phyloP scores from a whole-genome alignment of 805 yeast genomes.

The Cyberlindnera maritima region DNA sequence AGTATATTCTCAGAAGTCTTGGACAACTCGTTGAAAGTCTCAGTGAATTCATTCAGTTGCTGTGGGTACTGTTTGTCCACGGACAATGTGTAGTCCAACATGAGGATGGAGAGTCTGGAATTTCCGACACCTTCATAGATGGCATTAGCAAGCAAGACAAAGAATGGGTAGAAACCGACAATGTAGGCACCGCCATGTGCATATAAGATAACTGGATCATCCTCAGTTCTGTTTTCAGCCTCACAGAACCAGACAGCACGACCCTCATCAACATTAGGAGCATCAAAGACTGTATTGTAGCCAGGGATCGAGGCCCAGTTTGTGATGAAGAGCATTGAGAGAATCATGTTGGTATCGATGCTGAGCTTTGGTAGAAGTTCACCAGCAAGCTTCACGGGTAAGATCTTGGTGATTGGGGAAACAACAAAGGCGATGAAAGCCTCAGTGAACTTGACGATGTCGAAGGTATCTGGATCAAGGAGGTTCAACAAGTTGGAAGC shows the following conservation, averaged over 20 bases:
- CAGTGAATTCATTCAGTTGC: slow-evolving; percentile 26
- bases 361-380: slow-evolving; percentile 3
- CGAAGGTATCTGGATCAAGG: slow-evolving; percentile 4
- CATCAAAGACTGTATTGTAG: slow-evolving; percentile 3
- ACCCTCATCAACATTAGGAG: slow-evolving; percentile 3
- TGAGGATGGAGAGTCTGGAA: slow-evolving; percentile 22
- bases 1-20: slow-evolving; percentile 20
- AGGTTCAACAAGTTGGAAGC: background rate
- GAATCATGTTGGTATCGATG: slow-evolving; percentile 4
- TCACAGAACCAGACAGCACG: slow-evolving; percentile 17
- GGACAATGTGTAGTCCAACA: slow-evolving; percentile 30
- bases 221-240: slow-evolving; percentile 25
- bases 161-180: slow-evolving; percentile 12
- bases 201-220: slow-evolving; percentile 16
- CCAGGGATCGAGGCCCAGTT: slow-evolving; percentile 5
- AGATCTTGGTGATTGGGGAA: slow-evolving; percentile 3
- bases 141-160: background rate
- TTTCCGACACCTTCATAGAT: slow-evolving; percentile 6
- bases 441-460: slow-evolving; percentile 8
- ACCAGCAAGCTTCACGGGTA: slow-evolving; percentile 7
- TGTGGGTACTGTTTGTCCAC: slow-evolving; percentile 25
- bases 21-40: slow-evolving; percentile 19
- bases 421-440: slow-evolving; percentile 3
- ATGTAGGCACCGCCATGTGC: slow-evolving; percentile 18
- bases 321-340: slow-evolving; percentile 5